Base-by-base conservation (phyloP, 2,329 filamentous ascomycete species). In the Penicillium vulpinum region DNA sequence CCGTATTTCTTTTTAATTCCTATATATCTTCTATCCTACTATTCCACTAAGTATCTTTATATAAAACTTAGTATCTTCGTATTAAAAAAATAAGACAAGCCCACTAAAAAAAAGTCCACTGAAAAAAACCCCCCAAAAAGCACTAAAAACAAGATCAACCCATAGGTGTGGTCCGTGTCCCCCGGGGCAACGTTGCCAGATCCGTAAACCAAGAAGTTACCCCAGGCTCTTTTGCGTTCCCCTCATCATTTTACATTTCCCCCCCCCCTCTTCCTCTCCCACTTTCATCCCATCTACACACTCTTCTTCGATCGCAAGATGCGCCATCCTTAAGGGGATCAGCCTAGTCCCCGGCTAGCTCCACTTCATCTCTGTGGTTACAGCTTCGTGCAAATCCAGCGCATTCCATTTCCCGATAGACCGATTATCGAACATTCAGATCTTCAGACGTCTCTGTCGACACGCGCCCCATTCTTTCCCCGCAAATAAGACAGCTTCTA, bases 361-460 rank as follows among this genome's bases (percentile, higher is more conserved):
- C 63, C 57, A 69, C 69, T 65, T 72, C 67, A 70, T 70, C 60
- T 58, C 60, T 58, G 55, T 67, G 65, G 60, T 72, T 69, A 65
- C 64, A 63, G 31, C 56, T 50, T 50, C 47, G 24, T 41, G 56
- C 55, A 55, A 49, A 41, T 41, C 39, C 36, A 59, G 45, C 62
- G 56, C 65, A 62, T 65, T 65, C 44, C 18, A n/a, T 52, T 13
- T 26, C 15, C 38, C 15, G 33, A 35, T 35, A 46, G 44, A 46
- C 28, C 43, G 43, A 29, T 11, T 9, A 44, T 44, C 41, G 10
- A 33, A 16, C 7, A 31, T 31, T 22, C 44, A 24, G 29, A 35
- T 35, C 13, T 26, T 24, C 40, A 15, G 26, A 15, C 38, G 35
- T 51, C 28, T 26, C 31, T n/a, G 26, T 51, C 29, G n/a, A 33